Evolutionary conservation across 306 rosid genomes (phyloP), one percentile per base, ranked within the genome.

Genomic region (Parietaria judaica): DNA sequence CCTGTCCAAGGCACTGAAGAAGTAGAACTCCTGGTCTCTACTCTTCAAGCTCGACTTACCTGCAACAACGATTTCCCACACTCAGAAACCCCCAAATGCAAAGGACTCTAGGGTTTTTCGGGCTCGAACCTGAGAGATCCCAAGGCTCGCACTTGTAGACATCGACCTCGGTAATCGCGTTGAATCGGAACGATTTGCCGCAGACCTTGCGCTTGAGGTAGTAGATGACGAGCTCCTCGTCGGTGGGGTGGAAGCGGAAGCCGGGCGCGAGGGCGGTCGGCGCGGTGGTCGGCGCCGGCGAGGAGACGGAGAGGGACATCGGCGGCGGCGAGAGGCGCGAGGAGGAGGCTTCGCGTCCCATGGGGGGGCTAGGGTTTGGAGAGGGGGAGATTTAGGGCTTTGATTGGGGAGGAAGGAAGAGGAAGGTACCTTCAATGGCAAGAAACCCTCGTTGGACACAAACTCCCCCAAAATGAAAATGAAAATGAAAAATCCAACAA

Each of bases 11-110:
- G 95, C 95, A 74, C 99, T 83, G 61, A 94, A 94, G 58, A 94
- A 94, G 23, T 94, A 94, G 94, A 90, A 94, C 63, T 94, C 99
- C 7, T 94, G 96, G 89, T 94, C 99, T 70, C 99, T 86, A n/a
- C 95, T 94, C 86, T 88, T 88, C 86, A 88, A 71, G 70, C 94
- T 86, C 53, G 99, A 94, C 75, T 86, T 94, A 56, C 79, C 99
- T 94, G 70, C 61, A n/a, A 11, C 31, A 35, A 12, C 39, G 9
- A 3, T 8, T 58, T 11, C 0, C 4, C 23, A 54, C 58, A 37
- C 14, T 54, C 51, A 10, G 60, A 14, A 71, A 44, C 23, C 49
- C 56, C 76, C 10, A 54, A 13, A 64, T 41, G 45, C 9, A 1
- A 8, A 41, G 45, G 45, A 8, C 3, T 5, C 1, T 11, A 56